These are phyloP conservation scores for Xylaria acuta DNA, from an alignment of 495 filamentous ascomycete species.

Conservation along the genomic window DNA sequence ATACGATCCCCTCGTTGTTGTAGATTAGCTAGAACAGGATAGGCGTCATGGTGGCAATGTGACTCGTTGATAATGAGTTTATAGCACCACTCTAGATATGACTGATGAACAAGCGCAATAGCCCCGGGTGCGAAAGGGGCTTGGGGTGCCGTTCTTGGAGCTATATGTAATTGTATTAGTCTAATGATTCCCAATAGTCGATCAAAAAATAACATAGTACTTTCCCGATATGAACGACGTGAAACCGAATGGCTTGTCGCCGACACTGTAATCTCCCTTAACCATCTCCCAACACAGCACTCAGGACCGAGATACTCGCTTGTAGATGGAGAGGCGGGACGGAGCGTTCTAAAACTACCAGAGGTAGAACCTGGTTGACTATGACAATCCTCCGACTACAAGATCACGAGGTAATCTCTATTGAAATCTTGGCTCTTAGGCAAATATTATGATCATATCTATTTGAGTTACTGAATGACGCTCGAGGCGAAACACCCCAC, in stretches of 20 bases:
- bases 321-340: not conserved
- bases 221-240: not conserved
- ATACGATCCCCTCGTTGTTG: constrained; percentile 52
- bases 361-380: not conserved
- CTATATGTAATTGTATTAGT: not conserved
- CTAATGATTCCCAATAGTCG: not conserved
- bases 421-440: not conserved
- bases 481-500: not conserved
- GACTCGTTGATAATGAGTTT: not conserved
- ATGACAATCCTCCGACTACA: not conserved
- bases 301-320: not conserved
- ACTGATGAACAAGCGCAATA: not conserved
- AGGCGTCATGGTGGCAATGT: not conserved
- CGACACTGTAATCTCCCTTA: not conserved
- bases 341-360: not conserved
- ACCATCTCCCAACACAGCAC: not conserved
- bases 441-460: not conserved
- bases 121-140: not conserved
- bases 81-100: not conserved
- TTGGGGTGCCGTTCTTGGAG: not conserved
- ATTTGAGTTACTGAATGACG: not conserved
- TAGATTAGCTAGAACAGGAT: constrained; percentile 38
- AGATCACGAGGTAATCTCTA: not conserved
- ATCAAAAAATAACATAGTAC: not conserved
- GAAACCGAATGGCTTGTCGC: not conserved